These are phyloP conservation scores for Nyssa sinensis DNA, from an alignment of 148 eudicot genomes.

Conservation along the genomic window DNA sequence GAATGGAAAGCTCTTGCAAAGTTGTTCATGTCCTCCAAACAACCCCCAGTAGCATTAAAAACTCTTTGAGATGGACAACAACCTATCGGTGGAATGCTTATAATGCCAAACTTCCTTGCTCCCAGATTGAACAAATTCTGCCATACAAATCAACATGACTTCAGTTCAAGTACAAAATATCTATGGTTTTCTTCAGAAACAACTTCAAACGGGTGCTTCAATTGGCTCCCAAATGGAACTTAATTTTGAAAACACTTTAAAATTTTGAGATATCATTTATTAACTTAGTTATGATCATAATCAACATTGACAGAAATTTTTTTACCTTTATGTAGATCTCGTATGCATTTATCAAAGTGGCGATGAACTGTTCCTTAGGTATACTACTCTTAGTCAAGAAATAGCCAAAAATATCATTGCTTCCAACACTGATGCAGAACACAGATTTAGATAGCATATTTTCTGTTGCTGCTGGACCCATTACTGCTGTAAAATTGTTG, in stretches of 20 bases:
- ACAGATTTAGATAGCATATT: slow-evolving; percentile 25
- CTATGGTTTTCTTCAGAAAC: not conserved
- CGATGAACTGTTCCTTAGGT: slow-evolving; percentile 19
- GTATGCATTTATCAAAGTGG: slow-evolving; percentile 11
- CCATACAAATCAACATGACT: not conserved
- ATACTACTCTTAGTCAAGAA: slow-evolving; percentile 21
- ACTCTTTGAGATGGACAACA: slow-evolving; percentile 38
- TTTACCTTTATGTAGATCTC: not conserved
- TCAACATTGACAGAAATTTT: too few species aligned
- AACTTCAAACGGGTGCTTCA: too few species aligned
- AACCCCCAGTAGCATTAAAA: slow-evolving; percentile 23
- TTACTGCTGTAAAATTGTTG: slow-evolving; percentile 10
- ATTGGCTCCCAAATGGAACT: not conserved
- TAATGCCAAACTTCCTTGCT: slow-evolving; percentile 46
- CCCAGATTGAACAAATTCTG: slow-evolving; percentile 38
- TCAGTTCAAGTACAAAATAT: not conserved
- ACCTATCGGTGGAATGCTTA: slow-evolving; percentile 38
- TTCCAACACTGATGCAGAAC: slow-evolving; percentile 40
- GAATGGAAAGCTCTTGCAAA: slow-evolving; percentile 26
- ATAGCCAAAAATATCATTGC: slow-evolving; percentile 44
- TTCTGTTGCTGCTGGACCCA: slow-evolving; percentile 19
- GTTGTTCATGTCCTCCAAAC: slow-evolving; percentile 30
- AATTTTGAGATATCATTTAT: not conserved
- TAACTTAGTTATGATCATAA: not conserved
- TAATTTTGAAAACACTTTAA: too few species aligned